These are phyloP conservation scores for Microbotryomycetes sp. DNA, from an alignment of 1,284 basidiomycete species.

Conservation along the genomic window DNA sequence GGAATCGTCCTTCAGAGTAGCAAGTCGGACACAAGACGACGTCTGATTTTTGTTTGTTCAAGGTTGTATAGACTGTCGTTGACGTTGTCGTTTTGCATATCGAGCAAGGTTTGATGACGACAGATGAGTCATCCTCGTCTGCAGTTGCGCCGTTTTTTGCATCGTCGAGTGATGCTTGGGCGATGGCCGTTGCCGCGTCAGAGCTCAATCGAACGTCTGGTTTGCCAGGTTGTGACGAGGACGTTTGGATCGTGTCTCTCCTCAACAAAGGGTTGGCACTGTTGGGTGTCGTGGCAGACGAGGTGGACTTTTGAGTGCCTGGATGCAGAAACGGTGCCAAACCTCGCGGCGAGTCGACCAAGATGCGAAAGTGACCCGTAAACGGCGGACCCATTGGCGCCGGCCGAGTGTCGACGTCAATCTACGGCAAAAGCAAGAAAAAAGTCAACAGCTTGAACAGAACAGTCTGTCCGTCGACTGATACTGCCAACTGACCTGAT, in stretches of 20 bases:
- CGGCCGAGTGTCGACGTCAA: constrained; percentile 93
- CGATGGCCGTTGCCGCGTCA: constrained; percentile 15
- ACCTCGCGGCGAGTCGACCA: constrained; percentile 92
- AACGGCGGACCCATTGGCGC: constrained; percentile 93
- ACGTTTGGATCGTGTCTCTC: constrained; percentile 76
- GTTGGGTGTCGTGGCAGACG: constrained; percentile 61
- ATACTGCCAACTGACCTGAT: constrained; percentile 59
- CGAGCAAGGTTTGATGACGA: constrained; percentile 74
- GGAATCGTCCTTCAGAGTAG: constrained; percentile 94
- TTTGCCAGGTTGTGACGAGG: constrained; percentile 34
- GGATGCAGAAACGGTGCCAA: constrained; percentile 84
- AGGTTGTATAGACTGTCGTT: constrained; percentile 72
- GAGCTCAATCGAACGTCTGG: constrained; percentile 28
- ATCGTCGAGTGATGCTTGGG: neutral
- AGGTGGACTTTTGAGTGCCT: constrained; percentile 55
- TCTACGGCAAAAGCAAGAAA: constrained; percentile 49
- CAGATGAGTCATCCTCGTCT: constrained; percentile 59
- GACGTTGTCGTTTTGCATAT: constrained; percentile 66
- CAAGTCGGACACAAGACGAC: constrained; percentile 83
- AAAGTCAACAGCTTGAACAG: neutral
- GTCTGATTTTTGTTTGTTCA: constrained; percentile 38
- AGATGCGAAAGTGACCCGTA: constrained; percentile 96
- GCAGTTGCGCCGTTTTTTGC: neutral
- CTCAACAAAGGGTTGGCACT: too few species aligned
- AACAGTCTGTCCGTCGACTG: neutral